Conservation (phyloP, 306 rosid species). For the Prunus mongolica region DNA sequence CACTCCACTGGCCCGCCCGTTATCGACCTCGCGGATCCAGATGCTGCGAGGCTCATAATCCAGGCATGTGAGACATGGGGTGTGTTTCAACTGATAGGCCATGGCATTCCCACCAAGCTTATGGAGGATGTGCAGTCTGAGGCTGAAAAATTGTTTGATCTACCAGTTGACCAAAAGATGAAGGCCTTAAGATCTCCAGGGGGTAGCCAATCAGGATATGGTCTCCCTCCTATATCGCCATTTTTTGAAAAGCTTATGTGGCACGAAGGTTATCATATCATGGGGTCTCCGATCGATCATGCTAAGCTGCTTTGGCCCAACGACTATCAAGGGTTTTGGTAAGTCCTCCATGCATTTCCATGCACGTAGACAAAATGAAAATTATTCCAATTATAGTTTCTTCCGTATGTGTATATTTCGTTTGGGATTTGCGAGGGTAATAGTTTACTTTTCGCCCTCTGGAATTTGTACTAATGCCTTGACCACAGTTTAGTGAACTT, state of each 20-base stretch:
- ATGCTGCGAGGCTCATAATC: conserved; percentile 37
- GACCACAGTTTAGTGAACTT: too few species aligned
- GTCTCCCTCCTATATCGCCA: conserved; percentile 55
- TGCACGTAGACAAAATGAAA: conserved; percentile 27
- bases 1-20: conserved; percentile 29
- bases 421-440: background rate
- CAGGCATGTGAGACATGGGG: conserved; percentile 78
- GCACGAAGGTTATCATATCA: conserved; percentile 85
- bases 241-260: conserved; percentile 69
- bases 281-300: conserved; percentile 51
- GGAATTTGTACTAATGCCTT: too few species aligned
- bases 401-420: background rate
- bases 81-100: conserved; percentile 57
- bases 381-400: background rate
- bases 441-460: too few species aligned
- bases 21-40: conserved; percentile 55
- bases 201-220: conserved; percentile 49
- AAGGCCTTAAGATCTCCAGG: conserved; percentile 46
- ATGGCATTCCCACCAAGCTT: conserved; percentile 41
- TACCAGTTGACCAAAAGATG: conserved; percentile 46
- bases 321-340: conserved; percentile 60
- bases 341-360: conserved; percentile 43
- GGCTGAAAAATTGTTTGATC: conserved; percentile 44
- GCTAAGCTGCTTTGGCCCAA: conserved; percentile 65
- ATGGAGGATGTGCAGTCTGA: conserved; percentile 36